Evolutionary conservation across 257 asterid genomes (phyloP), one percentile per base, ranked within the genome.

Genomic region (Gynochthodes officinalis): DNA sequence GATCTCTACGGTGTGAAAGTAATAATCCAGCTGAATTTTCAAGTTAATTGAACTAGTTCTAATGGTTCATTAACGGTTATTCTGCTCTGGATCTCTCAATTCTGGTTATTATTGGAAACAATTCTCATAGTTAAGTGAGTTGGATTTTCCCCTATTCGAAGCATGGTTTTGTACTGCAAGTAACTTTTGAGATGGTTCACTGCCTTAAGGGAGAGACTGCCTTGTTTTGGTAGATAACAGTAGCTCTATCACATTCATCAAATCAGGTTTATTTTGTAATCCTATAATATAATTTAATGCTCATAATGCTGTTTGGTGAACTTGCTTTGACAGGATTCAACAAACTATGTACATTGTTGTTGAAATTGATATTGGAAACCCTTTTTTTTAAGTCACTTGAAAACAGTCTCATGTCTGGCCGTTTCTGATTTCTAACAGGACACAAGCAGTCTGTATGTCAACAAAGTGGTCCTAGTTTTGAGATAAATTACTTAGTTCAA

Each of bases 241-340:
- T 63, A 37, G 16, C 49, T 52, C 35, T 69, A 52, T 35, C 33
- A 18, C 40, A 21, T 48, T n/a, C 50, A 16, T 12, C 50, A 15
- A 33, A 55, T 39, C 12, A 32, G 11, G 61, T 18, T 49, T 50
- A 2, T 9, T 50, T n/a, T 27, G 23, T 23, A 39, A 52, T 50
- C 11, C n/a, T 19, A 21, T 27, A 30, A 35, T 48, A 46, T 28
- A 46, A 23, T 52, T 39, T 49, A 30, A 14, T 3, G 12, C 71
- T 37, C n/a, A 12, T 73, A 64, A 23, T 30, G 40, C 11, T 58
- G 59, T 14, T 70, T 55, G 46, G 37, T 21, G 64, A 73, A 64
- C 54, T 37, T 73, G 53, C 64, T 63, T 63, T 73, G 54, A 25
- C 55, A 48, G 62, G 55, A 10, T 63, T 52, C 25, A 3, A 7